These are phyloP conservation scores for Bolboschoenus planiculmis DNA, from an alignment of 176 grass and related monocot genomes.

Conservation along the genomic window DNA sequence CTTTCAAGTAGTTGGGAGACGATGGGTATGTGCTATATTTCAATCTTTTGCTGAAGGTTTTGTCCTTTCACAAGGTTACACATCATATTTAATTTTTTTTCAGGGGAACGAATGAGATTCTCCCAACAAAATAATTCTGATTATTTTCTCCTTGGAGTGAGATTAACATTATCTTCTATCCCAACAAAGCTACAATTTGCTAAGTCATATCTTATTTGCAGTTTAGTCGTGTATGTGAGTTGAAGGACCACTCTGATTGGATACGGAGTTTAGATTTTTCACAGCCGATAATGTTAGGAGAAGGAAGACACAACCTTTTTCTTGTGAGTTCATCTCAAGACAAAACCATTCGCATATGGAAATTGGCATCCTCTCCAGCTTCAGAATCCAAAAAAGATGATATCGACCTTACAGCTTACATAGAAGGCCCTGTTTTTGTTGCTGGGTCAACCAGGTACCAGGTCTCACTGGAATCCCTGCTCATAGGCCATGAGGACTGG, in stretches of 20 bases:
- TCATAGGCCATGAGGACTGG: conserved; percentile 94
- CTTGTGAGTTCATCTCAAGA: conserved; percentile 94
- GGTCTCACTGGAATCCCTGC: conserved; percentile 82
- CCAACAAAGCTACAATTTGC: conserved; percentile 24
- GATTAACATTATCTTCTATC: not conserved
- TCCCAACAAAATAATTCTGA: not conserved
- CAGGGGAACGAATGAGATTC: not conserved
- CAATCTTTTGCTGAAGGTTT: not conserved
- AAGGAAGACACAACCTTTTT: conserved; percentile 57
- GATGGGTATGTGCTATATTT: not conserved
- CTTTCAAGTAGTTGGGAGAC: not conserved
- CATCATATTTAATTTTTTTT: not conserved
- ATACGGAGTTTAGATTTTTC: conserved; percentile 96
- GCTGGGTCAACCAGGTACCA: conserved; percentile 47
- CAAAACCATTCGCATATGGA: conserved; percentile 94
- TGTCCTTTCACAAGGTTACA: not conserved
- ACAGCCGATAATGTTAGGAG: conserved; percentile 39
- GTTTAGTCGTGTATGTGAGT: conserved; percentile 71
- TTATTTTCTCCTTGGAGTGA: not conserved
- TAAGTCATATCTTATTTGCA: conserved; percentile 19
- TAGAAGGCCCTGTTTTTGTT: conserved; percentile 76
- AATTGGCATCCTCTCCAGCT: conserved; percentile 47
- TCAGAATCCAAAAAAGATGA: conserved; percentile 38
- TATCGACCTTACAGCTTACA: conserved; percentile 78
- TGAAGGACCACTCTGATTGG: conserved; percentile 98